A percentile compares a stretch with the other conserved stretches of the same genome.
Evolutionary conservation across 1,284 basidiomycete genomes (phyloP).

Genomic region (Wallemia hederae): DNA sequence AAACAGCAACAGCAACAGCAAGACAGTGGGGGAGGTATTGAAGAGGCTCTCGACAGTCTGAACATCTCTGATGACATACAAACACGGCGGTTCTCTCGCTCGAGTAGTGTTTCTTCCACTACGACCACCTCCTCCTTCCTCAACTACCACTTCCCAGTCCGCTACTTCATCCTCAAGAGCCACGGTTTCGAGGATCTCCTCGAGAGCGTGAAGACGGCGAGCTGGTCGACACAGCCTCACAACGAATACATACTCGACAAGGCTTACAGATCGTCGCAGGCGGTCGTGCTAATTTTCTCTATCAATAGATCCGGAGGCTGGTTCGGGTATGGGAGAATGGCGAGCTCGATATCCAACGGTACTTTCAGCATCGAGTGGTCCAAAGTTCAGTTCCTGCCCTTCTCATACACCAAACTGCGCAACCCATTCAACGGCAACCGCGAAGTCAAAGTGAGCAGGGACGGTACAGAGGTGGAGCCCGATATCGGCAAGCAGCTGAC

Average conservation of each 20-base stretch:
- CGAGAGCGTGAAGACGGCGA: conserved; percentile 1
- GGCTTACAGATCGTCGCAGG: conserved; percentile 5
- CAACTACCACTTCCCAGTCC: conserved; percentile 3
- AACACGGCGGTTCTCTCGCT: too few relatives aligned
- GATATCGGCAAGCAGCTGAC: background rate
- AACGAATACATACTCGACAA: conserved; percentile 6
- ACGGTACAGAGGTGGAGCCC: conserved; percentile 5
- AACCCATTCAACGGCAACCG: conserved; percentile 11
- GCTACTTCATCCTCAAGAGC: conserved; percentile 6
- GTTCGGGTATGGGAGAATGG: conserved; percentile 3
- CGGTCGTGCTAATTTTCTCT: conserved; percentile 6
- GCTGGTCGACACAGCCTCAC: conserved; percentile 5
- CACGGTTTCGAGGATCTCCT: conserved; percentile 5
- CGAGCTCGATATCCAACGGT: background rate
- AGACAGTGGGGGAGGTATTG: too few relatives aligned
- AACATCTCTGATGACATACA: background rate
- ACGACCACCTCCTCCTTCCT: conserved; percentile 4
- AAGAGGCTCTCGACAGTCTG: too few relatives aligned
- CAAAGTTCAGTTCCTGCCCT: conserved; percentile 4
- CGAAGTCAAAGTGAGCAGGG: conserved; percentile 12
- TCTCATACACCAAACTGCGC: conserved; percentile 7
- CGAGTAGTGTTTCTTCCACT: background rate
- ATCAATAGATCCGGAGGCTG: conserved; percentile 6
- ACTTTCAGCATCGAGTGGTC: background rate
- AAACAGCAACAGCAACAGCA: too few relatives aligned